Evolutionary conservation across 139 green algal genomes (phyloP).

Genomic region (Volvox reticuliferus): DNA sequence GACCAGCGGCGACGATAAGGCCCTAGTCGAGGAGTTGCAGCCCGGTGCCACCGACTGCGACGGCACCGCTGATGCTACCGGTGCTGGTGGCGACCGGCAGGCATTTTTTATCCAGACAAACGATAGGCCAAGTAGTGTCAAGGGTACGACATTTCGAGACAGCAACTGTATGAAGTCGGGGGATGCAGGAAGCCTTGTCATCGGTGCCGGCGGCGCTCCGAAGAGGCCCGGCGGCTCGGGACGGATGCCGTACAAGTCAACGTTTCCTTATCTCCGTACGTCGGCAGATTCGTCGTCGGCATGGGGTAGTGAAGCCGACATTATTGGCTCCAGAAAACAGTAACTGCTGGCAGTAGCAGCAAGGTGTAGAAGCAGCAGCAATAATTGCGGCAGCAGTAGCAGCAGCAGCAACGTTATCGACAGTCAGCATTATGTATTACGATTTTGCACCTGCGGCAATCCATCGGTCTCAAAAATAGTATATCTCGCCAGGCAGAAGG

Average conservation of each 20-base stretch:
- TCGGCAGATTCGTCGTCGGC: not conserved
- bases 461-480: too few species aligned
- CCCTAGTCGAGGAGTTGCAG: not conserved
- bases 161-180: too few species aligned
- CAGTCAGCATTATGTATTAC: too few species aligned
- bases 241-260: not conserved
- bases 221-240: too few species aligned
- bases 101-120: too few species aligned
- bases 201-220: too few species aligned
- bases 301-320: not conserved
- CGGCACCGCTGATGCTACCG: not conserved
- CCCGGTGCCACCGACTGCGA: not conserved
- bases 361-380: not conserved
- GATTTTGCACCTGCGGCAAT: too few species aligned
- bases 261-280: not conserved
- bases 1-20: not conserved
- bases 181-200: too few species aligned
- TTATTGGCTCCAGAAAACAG: not conserved
- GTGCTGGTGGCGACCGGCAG: too few species aligned
- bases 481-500: too few species aligned
- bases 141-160: too few species aligned
- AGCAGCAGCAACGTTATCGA: not conserved
- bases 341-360: slow-evolving; percentile 9
- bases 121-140: too few species aligned
- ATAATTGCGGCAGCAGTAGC: not conserved